Conservation (phyloP, 345 rosid genomes). For the Gossypium anomalum region DNA sequence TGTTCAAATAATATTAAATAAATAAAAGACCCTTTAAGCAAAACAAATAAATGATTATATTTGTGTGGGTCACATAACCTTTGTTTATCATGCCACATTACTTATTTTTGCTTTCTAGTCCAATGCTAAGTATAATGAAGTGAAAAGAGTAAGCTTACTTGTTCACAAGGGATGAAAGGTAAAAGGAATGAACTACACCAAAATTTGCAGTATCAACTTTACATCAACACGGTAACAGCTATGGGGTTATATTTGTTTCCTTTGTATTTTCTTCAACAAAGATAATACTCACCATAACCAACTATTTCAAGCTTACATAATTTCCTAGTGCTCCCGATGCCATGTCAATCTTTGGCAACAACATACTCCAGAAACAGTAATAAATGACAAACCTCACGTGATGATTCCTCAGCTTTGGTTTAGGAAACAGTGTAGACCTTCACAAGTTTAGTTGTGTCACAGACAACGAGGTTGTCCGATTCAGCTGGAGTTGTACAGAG, state of each 20-base stretch:
- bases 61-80: background rate
- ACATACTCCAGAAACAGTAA: background rate
- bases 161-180: too few relatives aligned
- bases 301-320: background rate
- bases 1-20: background rate
- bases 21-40: background rate
- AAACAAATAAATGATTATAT: background rate
- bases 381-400: background rate
- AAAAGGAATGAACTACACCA: background rate
- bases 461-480: slow-evolving; percentile 77
- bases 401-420: slow-evolving; percentile 5
- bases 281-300: background rate
- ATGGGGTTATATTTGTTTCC: background rate
- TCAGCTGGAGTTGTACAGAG: slow-evolving; percentile 74
- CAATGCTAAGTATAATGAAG: background rate
- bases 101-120: background rate
- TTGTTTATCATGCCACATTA: background rate
- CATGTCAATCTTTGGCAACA: background rate
- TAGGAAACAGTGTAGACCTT: slow-evolving; percentile 63
- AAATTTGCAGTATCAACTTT: background rate
- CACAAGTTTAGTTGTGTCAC: slow-evolving; percentile 86
- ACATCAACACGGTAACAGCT: background rate
- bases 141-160: too few relatives aligned
- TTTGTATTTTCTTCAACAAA: background rate
- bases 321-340: background rate